Base-by-base conservation (phyloP, 2,329 filamentous ascomycete species). In the Trichoderma sp. region DNA sequence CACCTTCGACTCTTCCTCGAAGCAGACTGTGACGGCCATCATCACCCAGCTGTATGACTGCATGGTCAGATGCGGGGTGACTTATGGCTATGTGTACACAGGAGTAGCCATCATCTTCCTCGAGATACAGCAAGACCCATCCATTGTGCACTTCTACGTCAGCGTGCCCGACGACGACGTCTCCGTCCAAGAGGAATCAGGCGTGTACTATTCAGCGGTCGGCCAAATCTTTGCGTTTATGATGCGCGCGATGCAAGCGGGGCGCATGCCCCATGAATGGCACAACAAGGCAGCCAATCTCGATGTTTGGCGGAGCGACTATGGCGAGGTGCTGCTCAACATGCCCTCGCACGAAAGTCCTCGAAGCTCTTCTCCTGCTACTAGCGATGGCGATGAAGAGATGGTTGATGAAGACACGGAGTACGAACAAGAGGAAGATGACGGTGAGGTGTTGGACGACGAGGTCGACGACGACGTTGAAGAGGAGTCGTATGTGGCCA, bases 31-130 rank as follows among this genome's bases (percentile, higher is more conserved):
- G 48, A 71, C 77, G 19, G 75, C 76, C 17, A 73, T 77, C 21
- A 66, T 80, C 7, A 78, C 74, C 3, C 72, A 79, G 63, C 71
- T 80, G 7, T 80, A 79, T 68, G 77, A 74, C 17, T 76, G 76
- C 51, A 79, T 79, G 71, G 67, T 78, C 3, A 68, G 71, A 26
- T 76, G 74, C 44, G 69, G 73, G 41, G 73, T 76, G 21, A 68
- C 69, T 48, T 77, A 76, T 58, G 74, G 77, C 6, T 79, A 79
- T 62, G 59, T 79, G 5, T 75, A 68, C 59, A 76, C 74, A 3
- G 72, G 73, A 39, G 59, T 76, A 69, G 68, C 68, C 14, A 75
- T 74, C 39, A 60, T 78, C 63, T 78, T 77, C 63, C 72, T 79
- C 0, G 61, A 75, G 51, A 78, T 78, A 55, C 71, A 73, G 5